Evolutionary conservation across 1,284 basidiomycete species (phyloP).

Genomic region (Puccinia polysora): DNA sequence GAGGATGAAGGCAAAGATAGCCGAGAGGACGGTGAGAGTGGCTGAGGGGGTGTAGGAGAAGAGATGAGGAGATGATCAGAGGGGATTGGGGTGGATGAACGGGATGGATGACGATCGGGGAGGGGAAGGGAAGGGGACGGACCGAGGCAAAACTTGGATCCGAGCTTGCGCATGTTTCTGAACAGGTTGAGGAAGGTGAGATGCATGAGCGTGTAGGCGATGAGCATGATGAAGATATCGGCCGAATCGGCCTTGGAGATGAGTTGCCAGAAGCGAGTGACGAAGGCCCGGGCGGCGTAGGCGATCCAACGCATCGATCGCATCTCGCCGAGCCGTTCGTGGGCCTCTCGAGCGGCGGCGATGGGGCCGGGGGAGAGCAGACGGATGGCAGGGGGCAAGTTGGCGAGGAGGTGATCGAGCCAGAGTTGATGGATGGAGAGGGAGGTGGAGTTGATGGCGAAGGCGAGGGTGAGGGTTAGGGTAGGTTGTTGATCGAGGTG

Average conservation of each 20-base stretch:
- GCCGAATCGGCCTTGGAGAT: conserved; percentile 87
- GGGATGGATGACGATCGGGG: no score
- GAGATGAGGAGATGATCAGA: background rate
- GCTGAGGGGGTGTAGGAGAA: conserved; percentile 57
- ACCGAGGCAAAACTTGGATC: conserved; percentile 79
- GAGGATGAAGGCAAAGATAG: conserved; percentile 80
- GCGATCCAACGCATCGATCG: conserved; percentile 76
- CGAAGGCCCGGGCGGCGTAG: conserved; percentile 73
- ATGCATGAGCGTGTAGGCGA: conserved; percentile 95
- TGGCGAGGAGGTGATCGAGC: conserved; percentile 7
- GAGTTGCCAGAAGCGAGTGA: conserved; percentile 78
- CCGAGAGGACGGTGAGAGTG: conserved; percentile 74
- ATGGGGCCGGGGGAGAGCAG: conserved; percentile 2
- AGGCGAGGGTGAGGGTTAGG: background rate
- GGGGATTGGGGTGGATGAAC: conserved; percentile 46
- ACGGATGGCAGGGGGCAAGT: conserved; percentile 16
- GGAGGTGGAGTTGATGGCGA: background rate
- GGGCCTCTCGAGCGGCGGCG: background rate
- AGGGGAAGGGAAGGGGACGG: conserved; percentile 47
- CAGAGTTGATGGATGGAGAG: background rate
- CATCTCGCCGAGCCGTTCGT: conserved; percentile 62
- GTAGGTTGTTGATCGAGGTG: no score
- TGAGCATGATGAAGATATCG: conserved; percentile 91
- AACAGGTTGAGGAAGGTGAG: conserved; percentile 85
- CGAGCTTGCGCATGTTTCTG: conserved; percentile 70